Evolutionary conservation across 225 moss, liverwort and hornwort species (phyloP).

Genomic region (Bryum argenteum): DNA sequence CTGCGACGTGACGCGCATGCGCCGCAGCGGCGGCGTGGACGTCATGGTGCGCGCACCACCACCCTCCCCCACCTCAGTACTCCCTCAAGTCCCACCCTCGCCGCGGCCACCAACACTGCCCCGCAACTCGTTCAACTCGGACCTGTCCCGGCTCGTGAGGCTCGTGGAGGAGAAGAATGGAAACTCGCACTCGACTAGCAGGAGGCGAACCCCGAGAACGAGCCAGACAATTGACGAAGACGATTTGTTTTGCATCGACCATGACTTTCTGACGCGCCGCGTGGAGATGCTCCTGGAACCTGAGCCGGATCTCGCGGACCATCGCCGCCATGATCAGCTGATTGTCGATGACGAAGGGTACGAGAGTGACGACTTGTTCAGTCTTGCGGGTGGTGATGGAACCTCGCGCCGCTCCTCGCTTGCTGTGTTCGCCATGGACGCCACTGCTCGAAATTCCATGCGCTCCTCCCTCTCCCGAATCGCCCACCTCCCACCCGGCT

Average conservation of each 20-base stretch:
- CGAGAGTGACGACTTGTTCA: conserved; percentile 63
- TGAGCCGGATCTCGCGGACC: conserved; percentile 14
- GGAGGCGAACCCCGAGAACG: conserved; percentile 6
- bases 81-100: not conserved
- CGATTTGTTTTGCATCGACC: conserved; percentile 52
- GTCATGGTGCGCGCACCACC: conserved; percentile 30
- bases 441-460: conserved; percentile 19
- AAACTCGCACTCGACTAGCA: not conserved
- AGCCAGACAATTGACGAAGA: conserved; percentile 39
- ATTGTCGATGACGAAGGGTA: conserved; percentile 34
- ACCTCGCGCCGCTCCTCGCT: conserved; percentile 40
- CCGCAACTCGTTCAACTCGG: conserved; percentile 11
- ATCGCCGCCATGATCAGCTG: conserved; percentile 22
- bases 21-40: conserved; percentile 52
- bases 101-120: conserved; percentile 12
- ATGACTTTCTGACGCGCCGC: conserved; percentile 27
- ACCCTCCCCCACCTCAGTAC: conserved; percentile 33
- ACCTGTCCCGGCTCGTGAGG: conserved; percentile 17
- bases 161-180: conserved; percentile 15
- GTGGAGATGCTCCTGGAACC: conserved; percentile 30
- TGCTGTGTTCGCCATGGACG: conserved; percentile 16
- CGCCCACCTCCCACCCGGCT: conserved; percentile 14
- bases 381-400: conserved; percentile 48
- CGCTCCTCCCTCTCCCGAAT: conserved; percentile 19
- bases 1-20: conserved; percentile 56